Evolutionary conservation across 441 rosid genomes (phyloP).

Genomic region (Manihot esculenta): DNA sequence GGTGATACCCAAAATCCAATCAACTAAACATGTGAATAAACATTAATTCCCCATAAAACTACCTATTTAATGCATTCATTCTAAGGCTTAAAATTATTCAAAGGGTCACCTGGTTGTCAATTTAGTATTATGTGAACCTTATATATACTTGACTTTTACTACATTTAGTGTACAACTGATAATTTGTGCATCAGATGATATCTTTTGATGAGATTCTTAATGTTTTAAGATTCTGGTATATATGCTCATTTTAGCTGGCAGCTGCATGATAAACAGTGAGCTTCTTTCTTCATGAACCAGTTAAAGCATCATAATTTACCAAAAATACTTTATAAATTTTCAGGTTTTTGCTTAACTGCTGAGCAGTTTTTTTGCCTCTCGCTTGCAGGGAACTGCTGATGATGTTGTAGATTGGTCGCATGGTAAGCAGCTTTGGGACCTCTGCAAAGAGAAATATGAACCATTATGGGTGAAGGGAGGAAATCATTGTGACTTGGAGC

Average conservation of each 20-base stretch:
- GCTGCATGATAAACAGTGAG: not conserved
- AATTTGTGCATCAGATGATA: not conserved
- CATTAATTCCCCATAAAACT: not conserved
- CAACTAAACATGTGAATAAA: not conserved
- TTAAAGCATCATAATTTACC: not conserved
- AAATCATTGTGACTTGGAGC: slow-evolving; percentile 86
- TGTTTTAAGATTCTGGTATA: not conserved
- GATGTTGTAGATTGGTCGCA: slow-evolving; percentile 93
- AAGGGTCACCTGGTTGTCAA: not conserved
- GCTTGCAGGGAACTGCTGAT: slow-evolving; percentile 81
- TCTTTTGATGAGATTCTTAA: slow-evolving; percentile 1
- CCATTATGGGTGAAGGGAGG: slow-evolving; percentile 96
- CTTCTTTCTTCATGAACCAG: not conserved
- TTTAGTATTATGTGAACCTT: not conserved
- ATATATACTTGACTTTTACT: not conserved
- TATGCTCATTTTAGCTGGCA: not conserved
- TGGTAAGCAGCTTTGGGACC: slow-evolving; percentile 86
- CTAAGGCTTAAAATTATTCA: not conserved
- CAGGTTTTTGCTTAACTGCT: slow-evolving; percentile 4
- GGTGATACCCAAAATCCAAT: not conserved
- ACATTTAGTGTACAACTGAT: not conserved
- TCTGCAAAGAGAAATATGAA: slow-evolving; percentile 84
- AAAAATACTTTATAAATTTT: not conserved
- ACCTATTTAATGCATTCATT: not conserved
- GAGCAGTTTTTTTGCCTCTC: slow-evolving; percentile 1